These are phyloP conservation scores for Hymenochaete sp. DNA, from an alignment of 1,284 basidiomycete genomes.

Conservation along the genomic window DNA sequence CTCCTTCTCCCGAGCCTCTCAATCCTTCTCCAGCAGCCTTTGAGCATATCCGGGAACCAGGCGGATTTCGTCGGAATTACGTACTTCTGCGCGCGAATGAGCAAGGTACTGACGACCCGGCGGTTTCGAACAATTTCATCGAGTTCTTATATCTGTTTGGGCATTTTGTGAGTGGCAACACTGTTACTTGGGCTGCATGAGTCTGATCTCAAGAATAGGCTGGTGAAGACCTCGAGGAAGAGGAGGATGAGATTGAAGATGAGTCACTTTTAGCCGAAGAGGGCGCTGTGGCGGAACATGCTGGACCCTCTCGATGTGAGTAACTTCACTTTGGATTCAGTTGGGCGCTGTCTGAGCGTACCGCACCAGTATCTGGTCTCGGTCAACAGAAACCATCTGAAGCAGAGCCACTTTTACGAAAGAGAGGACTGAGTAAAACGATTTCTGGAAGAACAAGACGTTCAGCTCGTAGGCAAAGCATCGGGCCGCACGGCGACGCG, in stretches of 20 bases:
- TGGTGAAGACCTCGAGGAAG: constrained; percentile 90
- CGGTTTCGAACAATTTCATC: constrained; percentile 77
- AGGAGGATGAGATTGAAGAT: constrained; percentile 53
- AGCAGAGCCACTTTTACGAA: constrained; percentile 17
- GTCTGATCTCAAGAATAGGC: constrained; percentile 42
- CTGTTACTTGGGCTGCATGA: background rate
- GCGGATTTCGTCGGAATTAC: constrained; percentile 88
- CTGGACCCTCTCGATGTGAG: constrained; percentile 1
- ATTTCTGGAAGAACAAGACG: constrained; percentile 46
- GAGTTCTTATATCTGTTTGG: constrained; percentile 91
- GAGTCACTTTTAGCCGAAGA: constrained; percentile 34
- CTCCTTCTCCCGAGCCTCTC: constrained; percentile 38
- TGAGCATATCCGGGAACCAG: constrained; percentile 87
- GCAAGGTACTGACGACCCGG: constrained; percentile 54
- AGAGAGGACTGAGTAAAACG: constrained; percentile 19
- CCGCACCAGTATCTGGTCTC: constrained; percentile 3
- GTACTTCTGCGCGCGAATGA: constrained; percentile 63
- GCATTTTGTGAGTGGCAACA: constrained; percentile 70
- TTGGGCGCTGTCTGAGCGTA: background rate
- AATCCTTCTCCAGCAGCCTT: constrained; percentile 55
- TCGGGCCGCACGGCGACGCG: constrained; percentile 69
- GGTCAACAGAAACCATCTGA: constrained; percentile 12
- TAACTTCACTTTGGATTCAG: background rate
- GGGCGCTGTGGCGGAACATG: constrained; percentile 28
- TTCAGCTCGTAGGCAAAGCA: constrained; percentile 36